These are phyloP conservation scores for Cercospora zeae-maydis DNA, from an alignment of 2,329 filamentous ascomycete genomes.

Conservation along the genomic window DNA sequence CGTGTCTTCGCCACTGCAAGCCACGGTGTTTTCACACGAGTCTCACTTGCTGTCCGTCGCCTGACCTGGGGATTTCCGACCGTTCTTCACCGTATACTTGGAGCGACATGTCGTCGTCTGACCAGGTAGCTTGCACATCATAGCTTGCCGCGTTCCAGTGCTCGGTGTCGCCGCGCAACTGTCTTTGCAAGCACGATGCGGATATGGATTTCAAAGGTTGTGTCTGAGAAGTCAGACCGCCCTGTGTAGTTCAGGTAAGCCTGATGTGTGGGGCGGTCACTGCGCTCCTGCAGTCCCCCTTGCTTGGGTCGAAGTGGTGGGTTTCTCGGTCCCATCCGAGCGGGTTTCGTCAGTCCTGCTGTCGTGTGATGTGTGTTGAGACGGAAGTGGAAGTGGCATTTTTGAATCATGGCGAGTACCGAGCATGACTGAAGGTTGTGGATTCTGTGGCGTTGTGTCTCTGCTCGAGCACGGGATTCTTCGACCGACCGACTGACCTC, in stretches of 20 bases:
- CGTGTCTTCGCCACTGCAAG: background rate
- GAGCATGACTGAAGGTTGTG: background rate
- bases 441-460: background rate
- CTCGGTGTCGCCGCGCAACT: background rate
- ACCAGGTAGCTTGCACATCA: background rate
- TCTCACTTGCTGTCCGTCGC: background rate
- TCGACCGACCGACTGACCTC: background rate
- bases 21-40: background rate
- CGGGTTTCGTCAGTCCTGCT: background rate
- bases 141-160: slow-evolving; percentile 1
- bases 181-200: background rate
- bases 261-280: background rate
- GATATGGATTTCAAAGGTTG: background rate
- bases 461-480: background rate
- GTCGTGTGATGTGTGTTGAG: background rate
- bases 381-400: background rate
- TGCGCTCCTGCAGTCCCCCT: background rate
- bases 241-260: slow-evolving; percentile 4
- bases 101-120: background rate
- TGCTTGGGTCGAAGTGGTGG: background rate
- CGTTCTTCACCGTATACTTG: background rate
- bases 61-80: background rate
- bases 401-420: background rate
- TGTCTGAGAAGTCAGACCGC: background rate
- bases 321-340: background rate